Evolutionary conservation across 1,284 basidiomycete genomes (phyloP), one percentile per base, ranked within the genome.

Genomic region (Trichosporon ovoides): DNA sequence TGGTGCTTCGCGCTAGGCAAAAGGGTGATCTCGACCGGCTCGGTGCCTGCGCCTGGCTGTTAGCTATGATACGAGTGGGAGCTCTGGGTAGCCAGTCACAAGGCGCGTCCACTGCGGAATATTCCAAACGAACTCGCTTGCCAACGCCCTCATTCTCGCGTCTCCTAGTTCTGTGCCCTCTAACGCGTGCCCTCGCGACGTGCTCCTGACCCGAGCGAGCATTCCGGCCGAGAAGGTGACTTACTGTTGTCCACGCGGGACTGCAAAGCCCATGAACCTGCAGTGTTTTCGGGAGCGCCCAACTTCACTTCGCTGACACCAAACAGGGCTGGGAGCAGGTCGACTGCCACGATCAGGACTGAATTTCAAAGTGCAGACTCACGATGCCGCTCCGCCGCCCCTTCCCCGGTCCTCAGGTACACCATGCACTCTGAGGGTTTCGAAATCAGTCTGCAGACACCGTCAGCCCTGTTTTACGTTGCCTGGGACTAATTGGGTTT

Each of bases 231-330:
- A 9, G 20, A 36, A 38, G 31, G 28, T 20, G 37, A 49, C 53
- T 53, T n/a, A 48, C 40, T 38, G 7, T 33, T 57, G 52, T 55
- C 34, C 53, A 38, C 40, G 16, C 78, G 78, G 20, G 78, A 75
- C 19, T 69, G 70, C 66, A 84, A 83, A 11, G 77, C 52, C 85
- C 84, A 87, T 0, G 53, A n/a, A 9, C 79, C 57, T 80, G 9
- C 19, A 34, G 14, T 10, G 55, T 35, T 12, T 50, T 31, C 33
- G 37, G 14, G 19, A 12, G 18, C 76, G 0, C 71, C 72, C 14
- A 87, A 61, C 13, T 71, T 75, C 16, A 83, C 87, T 51, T 86
- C 80, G 0, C 90, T 91, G 3, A 89, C 86, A 56, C 90, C 88
- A 72, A 90, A 88, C 3, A 92, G 77, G 0, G 84, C 85, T 65